Conservation (phyloP, 331 rosid species). For the Phaseolus coccineus region DNA sequence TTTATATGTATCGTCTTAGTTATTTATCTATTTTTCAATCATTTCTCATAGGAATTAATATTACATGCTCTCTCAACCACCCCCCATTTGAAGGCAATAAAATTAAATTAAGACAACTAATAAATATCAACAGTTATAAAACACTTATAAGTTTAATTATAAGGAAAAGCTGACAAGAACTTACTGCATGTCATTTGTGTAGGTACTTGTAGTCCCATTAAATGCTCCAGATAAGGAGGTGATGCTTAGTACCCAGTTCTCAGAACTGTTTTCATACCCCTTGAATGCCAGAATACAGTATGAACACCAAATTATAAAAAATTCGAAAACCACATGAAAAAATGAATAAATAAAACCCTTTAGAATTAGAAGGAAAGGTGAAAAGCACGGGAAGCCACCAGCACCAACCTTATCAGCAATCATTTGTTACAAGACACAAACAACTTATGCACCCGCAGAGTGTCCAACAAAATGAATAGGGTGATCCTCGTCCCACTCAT, state of each 20-base stretch:
- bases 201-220: slow-evolving; percentile 98
- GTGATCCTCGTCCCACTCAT: slow-evolving; percentile 98
- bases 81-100: not conserved
- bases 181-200: slow-evolving; percentile 95
- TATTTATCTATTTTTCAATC: slow-evolving; percentile 12
- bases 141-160: not conserved
- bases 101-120: not conserved
- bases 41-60: slow-evolving; percentile 1
- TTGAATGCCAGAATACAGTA: slow-evolving; percentile 66
- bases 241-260: slow-evolving; percentile 87
- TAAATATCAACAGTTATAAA: not conserved
- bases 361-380: not conserved
- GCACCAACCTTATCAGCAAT: slow-evolving; percentile 89
- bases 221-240: slow-evolving; percentile 94
- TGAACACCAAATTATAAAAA: slow-evolving; percentile 37
- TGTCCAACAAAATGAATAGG: slow-evolving; percentile 96
- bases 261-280: slow-evolving; percentile 76
- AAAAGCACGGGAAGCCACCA: slow-evolving; percentile 11
- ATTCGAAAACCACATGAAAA: slow-evolving; percentile 2
- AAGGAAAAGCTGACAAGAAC: slow-evolving; percentile 48
- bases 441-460: slow-evolving; percentile 97
- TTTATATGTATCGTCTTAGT: not conserved
- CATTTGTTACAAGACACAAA: slow-evolving; percentile 94
- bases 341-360: not conserved
- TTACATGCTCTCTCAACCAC: slow-evolving; percentile 5